Percentiles rank a stretch among this genome's conserved stretches.
These are phyloP conservation scores for Cercophora newfieldiana DNA, from an alignment of 495 filamentous ascomycete species.

Conservation along the genomic window DNA sequence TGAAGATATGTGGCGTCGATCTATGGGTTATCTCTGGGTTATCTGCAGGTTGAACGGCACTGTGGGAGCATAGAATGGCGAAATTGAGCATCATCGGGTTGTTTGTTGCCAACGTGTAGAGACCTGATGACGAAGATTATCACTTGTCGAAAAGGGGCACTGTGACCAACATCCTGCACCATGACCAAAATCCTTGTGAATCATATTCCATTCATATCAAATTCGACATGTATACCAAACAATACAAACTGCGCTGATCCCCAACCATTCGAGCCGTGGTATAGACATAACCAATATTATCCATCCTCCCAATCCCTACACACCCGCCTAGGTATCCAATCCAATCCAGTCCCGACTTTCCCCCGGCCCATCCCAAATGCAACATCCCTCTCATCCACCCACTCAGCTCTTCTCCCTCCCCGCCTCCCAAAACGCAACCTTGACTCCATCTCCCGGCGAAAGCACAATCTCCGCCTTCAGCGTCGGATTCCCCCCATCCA, in stretches of 20 bases:
- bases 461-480: constrained; percentile 68
- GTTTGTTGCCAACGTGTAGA: too few relatives aligned
- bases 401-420: constrained; percentile 17
- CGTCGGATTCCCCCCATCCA: constrained; percentile 49
- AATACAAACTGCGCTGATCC: not conserved
- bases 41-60: too few relatives aligned
- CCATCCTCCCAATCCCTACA: not conserved
- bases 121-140: too few relatives aligned
- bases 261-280: not conserved
- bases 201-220: too few relatives aligned
- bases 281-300: not conserved
- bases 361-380: not conserved
- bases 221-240: not conserved
- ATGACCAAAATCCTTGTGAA: too few relatives aligned
- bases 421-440: constrained; percentile 58
- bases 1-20: too few relatives aligned
- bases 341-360: not conserved
- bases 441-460: constrained; percentile 61
- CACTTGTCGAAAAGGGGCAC: too few relatives aligned
- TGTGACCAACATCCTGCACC: too few relatives aligned
- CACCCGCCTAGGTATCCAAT: not conserved
- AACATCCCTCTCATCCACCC: not conserved
- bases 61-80: too few relatives aligned
- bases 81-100: too few relatives aligned
- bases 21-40: too few relatives aligned